Percentiles rank a stretch among this genome's conserved stretches.
phyloP scores from a whole-genome alignment of 1,284 basidiomycete species.

The Somion occarium region DNA sequence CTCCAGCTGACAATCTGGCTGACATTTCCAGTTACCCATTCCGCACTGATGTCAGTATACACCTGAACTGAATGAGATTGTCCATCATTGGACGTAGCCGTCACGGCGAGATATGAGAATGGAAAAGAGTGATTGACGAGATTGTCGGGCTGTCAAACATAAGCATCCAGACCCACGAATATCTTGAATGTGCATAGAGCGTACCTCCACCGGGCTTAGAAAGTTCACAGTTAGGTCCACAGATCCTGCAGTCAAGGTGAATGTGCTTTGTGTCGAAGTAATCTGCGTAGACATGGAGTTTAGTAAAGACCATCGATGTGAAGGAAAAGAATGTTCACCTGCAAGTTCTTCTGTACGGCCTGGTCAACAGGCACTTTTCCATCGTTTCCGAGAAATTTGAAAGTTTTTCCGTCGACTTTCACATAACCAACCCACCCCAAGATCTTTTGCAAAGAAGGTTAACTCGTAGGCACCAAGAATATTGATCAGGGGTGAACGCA shows the following conservation, averaged over 20 bases:
- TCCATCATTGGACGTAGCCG: slow-evolving; percentile 50
- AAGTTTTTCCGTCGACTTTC: slow-evolving; percentile 53
- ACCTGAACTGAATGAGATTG: slow-evolving; percentile 49
- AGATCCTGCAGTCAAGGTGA: slow-evolving; percentile 54
- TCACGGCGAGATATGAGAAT: slow-evolving; percentile 55
- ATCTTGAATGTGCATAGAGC: slow-evolving; percentile 9
- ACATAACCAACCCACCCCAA: slow-evolving; percentile 68
- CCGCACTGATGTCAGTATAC: slow-evolving; percentile 64
- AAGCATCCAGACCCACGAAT: slow-evolving; percentile 4
- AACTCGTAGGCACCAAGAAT: not conserved
- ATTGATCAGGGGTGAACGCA: too few relatives aligned
- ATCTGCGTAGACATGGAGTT: slow-evolving; percentile 45
- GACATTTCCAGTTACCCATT: slow-evolving; percentile 63
- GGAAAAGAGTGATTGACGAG: slow-evolving; percentile 57
- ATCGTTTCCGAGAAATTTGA: slow-evolving; percentile 56
- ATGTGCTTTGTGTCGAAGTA: slow-evolving; percentile 59
- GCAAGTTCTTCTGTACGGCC: slow-evolving; percentile 48
- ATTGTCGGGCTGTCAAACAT: slow-evolving; percentile 40
- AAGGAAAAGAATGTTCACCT: not conserved
- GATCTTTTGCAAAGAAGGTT: slow-evolving; percentile 33
- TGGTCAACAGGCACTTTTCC: slow-evolving; percentile 36
- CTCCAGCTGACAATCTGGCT: slow-evolving; percentile 49
- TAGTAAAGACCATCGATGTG: not conserved
- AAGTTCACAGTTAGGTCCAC: slow-evolving; percentile 56
- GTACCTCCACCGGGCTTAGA: slow-evolving; percentile 59